Conservation (phyloP, 805 yeast genomes). For the Wickerhamiella brachini region DNA sequence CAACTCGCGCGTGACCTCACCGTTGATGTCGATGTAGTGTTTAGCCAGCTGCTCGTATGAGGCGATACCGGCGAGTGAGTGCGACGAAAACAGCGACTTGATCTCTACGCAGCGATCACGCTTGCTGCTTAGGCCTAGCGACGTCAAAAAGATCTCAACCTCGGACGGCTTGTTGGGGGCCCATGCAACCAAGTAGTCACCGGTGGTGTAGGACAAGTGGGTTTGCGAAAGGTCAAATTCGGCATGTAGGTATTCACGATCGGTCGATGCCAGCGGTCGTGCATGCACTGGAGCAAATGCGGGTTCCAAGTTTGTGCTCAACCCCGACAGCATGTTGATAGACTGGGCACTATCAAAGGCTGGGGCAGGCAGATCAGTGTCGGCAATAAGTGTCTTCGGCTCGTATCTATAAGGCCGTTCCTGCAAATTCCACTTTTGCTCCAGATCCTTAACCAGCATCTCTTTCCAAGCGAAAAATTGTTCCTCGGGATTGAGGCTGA, state of each 20-base stretch:
- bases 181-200: slow-evolving; percentile 82
- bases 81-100: not conserved
- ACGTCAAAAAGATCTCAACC: slow-evolving; percentile 38
- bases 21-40: slow-evolving; percentile 65
- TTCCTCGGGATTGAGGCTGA: slow-evolving; percentile 69
- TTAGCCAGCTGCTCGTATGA: slow-evolving; percentile 59
- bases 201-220: slow-evolving; percentile 55
- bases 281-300: slow-evolving; percentile 1
- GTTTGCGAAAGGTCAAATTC: slow-evolving; percentile 60
- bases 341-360: not conserved
- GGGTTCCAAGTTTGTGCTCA: not conserved
- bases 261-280: slow-evolving; percentile 2
- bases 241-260: slow-evolving; percentile 37
- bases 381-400: slow-evolving; percentile 34
- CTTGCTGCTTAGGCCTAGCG: slow-evolving; percentile 38
- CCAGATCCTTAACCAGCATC: slow-evolving; percentile 41
- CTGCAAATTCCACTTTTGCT: slow-evolving; percentile 39
- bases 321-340: not conserved
- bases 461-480: slow-evolving; percentile 77
- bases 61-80: slow-evolving; percentile 31
- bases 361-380: slow-evolving; percentile 27
- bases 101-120: slow-evolving; percentile 24
- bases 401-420: slow-evolving; percentile 58
- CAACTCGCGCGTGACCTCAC: slow-evolving; percentile 65
- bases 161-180: slow-evolving; percentile 61